Evolutionary conservation across 2,329 filamentous ascomycete species (phyloP).

Genomic region (Penicillium rolfsii): DNA sequence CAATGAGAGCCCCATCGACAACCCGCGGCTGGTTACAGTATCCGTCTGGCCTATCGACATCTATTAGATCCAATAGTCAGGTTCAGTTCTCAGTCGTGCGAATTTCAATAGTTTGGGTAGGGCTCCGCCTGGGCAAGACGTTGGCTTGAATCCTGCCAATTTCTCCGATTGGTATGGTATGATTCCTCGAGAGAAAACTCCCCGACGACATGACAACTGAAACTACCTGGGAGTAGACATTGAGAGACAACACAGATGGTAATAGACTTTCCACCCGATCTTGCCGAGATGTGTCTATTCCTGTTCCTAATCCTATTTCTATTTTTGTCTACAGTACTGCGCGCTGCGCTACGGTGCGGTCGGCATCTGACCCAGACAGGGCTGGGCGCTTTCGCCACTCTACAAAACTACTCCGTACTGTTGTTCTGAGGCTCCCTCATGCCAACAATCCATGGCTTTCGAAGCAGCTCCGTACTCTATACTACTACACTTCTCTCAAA

Average conservation of each 20-base stretch:
- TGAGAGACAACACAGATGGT: not conserved
- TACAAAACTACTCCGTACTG: not conserved
- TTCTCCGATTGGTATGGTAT: not conserved
- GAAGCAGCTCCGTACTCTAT: not conserved
- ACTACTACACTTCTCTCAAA: not conserved
- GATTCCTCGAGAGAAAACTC: not conserved
- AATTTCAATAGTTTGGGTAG: slow-evolving; percentile 22
- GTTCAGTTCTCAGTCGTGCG: not conserved
- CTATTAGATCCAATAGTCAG: not conserved
- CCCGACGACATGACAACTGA: not conserved
- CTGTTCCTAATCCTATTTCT: not conserved
- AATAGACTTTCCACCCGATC: not conserved
- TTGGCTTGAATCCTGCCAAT: not conserved
- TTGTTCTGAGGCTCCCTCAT: not conserved
- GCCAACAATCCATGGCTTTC: not conserved
- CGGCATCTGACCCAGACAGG: not conserved
- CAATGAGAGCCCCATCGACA: slow-evolving; percentile 2
- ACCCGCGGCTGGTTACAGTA: slow-evolving; percentile 23
- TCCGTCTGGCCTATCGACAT: not conserved
- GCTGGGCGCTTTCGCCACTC: not conserved
- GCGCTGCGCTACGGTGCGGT: not conserved
- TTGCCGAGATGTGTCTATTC: not conserved
- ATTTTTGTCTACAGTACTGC: not conserved
- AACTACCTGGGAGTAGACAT: too few relatives aligned
- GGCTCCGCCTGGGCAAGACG: slow-evolving; percentile 6